Conservation (phyloP, 306 rosid species). For the Cucurbita pepo region DNA sequence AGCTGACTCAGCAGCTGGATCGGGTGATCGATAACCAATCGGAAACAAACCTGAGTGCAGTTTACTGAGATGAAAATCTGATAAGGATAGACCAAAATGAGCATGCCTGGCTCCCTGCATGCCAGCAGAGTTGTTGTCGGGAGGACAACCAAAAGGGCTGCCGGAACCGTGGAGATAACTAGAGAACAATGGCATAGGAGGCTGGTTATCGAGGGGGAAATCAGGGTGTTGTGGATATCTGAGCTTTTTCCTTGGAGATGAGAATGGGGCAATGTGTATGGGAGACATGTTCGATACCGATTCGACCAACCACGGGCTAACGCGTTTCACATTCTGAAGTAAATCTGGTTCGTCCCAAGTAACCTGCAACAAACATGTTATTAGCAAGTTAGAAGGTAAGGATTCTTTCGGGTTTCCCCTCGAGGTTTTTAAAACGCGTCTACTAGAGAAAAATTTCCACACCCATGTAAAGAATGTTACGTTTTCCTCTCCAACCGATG, state of each 20-base stretch:
- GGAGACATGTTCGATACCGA: conserved; percentile 64
- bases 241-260: conserved; percentile 67
- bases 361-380: conserved; percentile 32
- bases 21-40: conserved; percentile 31
- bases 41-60: conserved; percentile 48
- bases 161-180: conserved; percentile 39
- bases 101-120: conserved; percentile 99
- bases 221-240: conserved; percentile 57
- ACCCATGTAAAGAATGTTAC: no score
- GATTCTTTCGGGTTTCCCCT: neutral
- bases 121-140: conserved; percentile 95
- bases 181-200: conserved; percentile 38
- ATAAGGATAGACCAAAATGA: conserved; percentile 53
- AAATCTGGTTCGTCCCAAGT: conserved; percentile 93
- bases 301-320: conserved; percentile 90
- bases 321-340: conserved; percentile 77
- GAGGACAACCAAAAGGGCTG: conserved; percentile 49
- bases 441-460: no score
- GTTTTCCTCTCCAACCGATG: no score
- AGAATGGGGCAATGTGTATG: conserved; percentile 59
- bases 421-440: no score
- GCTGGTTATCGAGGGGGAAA: conserved; percentile 42
- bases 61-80: conserved; percentile 58
- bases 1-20: conserved; percentile 26
- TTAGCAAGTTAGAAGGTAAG: neutral